These are phyloP conservation scores for Ogataea ganodermae DNA, from an alignment of 805 yeast genomes.

Conservation along the genomic window DNA sequence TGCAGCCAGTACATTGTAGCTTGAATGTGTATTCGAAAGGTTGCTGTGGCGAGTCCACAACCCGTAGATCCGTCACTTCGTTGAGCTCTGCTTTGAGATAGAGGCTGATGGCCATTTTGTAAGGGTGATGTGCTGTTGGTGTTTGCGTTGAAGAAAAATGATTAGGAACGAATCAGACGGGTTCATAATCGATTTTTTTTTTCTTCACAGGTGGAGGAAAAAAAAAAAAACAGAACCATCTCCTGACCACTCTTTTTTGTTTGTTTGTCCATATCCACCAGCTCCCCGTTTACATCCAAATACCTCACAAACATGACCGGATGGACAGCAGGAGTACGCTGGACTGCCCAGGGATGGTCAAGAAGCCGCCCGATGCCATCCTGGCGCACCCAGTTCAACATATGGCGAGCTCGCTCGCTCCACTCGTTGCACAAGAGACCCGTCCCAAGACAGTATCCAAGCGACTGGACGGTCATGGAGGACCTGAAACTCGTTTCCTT, in stretches of 20 bases:
- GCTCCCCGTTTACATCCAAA: background rate
- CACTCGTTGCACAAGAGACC: conserved; percentile 19
- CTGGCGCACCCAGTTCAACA: conserved; percentile 4
- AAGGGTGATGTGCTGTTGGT: background rate
- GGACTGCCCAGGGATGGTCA: conserved; percentile 1
- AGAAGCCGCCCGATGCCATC: background rate
- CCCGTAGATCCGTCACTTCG: conserved; percentile 41
- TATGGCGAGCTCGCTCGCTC: conserved; percentile 11
- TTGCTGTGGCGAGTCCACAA: conserved; percentile 56
- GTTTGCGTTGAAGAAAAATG: background rate
- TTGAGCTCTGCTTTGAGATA: conserved; percentile 39
- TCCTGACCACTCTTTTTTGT: background rate
- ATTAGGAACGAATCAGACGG: conserved; percentile 1
- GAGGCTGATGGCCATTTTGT: conserved; percentile 30
- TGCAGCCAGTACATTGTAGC: conserved; percentile 75
- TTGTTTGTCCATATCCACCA: background rate
- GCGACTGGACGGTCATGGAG: conserved; percentile 31
- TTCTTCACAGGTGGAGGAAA: background rate
- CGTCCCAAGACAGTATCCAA: conserved; percentile 5
- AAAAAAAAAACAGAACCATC: background rate
- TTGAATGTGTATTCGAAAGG: conserved; percentile 79
- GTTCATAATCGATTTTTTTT: background rate
- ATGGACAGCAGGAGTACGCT: conserved; percentile 5
- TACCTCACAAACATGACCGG: background rate
- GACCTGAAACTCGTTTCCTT: conserved; percentile 33